Conservation (phyloP, 257 asterid genomes). For the Paulownia fortunei region DNA sequence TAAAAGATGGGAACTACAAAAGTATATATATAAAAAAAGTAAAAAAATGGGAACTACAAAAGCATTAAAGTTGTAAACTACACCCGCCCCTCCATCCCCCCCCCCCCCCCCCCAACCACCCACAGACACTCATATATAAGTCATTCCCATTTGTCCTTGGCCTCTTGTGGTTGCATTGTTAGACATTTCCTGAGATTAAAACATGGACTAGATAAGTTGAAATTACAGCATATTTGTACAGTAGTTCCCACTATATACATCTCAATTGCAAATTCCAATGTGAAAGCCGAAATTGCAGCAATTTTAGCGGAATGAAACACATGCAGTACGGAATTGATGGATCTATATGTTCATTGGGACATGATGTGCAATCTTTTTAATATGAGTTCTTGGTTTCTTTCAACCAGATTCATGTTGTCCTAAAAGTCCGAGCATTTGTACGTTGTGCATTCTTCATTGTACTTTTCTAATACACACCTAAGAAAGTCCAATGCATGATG, state of each 20-base stretch:
- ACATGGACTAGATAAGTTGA: neutral
- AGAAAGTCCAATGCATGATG: neutral
- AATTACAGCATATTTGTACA: too few species aligned
- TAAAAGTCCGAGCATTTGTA: neutral
- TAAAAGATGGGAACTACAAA: too few species aligned
- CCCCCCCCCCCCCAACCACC: too few species aligned
- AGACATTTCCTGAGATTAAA: too few species aligned
- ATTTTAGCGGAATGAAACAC: neutral
- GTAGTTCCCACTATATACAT: neutral
- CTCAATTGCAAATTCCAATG: slow-evolving; percentile 1
- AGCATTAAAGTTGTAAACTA: too few species aligned
- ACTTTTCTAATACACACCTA: neutral
- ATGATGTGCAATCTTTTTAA: neutral
- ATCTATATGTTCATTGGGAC: neutral
- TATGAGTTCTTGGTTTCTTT: neutral
- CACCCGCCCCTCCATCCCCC: too few species aligned
- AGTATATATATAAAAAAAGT: too few species aligned
- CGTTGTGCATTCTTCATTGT: neutral
- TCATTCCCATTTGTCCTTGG: neutral
- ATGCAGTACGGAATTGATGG: neutral
- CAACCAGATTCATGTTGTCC: neutral
- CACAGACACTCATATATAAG: too few species aligned
- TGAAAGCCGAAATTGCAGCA: neutral
- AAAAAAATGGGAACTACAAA: too few species aligned
- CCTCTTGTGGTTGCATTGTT: neutral